phyloP scores from a whole-genome alignment of 805 yeast genomes.

The Kluyveromyces nonfermentans region DNA sequence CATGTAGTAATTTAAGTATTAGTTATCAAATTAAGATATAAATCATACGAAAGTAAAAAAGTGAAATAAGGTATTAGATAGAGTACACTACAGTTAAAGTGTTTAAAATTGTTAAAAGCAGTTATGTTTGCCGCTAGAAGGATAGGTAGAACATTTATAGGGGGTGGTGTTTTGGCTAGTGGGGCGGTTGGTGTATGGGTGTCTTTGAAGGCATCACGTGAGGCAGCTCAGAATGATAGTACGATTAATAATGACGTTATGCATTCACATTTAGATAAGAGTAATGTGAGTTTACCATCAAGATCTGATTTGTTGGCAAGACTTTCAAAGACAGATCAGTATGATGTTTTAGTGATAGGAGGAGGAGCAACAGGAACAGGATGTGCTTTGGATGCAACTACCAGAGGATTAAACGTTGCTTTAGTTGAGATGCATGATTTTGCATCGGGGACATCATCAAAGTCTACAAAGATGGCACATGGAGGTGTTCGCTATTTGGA shows the following conservation, averaged over 20 bases:
- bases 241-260: constrained; percentile 9
- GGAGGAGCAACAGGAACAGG: constrained; percentile 98
- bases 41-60: not conserved
- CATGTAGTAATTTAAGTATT: no score
- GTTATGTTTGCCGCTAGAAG: constrained; percentile 4
- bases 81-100: not conserved
- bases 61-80: no score
- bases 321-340: constrained; percentile 39
- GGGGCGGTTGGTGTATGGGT: constrained; percentile 8
- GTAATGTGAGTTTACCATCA: constrained; percentile 31
- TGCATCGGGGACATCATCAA: constrained; percentile 88
- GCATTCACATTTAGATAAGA: constrained; percentile 10
- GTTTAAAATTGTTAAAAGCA: not conserved
- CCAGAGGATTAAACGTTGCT: constrained; percentile 85
- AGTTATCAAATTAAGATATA: no score
- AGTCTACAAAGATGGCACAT: constrained; percentile 93
- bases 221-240: not conserved
- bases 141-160: not conserved
- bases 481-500: constrained; percentile 96
- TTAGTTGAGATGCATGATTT: constrained; percentile 81
- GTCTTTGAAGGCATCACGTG: constrained; percentile 2
- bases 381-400: constrained; percentile 80
- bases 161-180: not conserved
- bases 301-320: constrained; percentile 44
- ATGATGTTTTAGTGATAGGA: constrained; percentile 82